phyloP scores from a whole-genome alignment of 2,329 filamentous ascomycete species.

The Calycina marina region DNA sequence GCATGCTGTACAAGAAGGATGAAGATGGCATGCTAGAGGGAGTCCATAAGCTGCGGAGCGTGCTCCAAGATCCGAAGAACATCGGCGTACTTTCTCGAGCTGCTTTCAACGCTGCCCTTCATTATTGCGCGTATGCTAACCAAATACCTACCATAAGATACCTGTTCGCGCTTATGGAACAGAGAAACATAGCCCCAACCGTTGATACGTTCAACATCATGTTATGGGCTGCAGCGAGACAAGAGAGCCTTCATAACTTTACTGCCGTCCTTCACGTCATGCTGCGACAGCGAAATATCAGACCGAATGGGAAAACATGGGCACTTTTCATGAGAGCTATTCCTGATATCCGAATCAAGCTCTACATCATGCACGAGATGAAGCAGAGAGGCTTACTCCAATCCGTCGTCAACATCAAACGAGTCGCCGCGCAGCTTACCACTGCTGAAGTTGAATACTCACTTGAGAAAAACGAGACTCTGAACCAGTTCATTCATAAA shows the following conservation, averaged over 20 bases:
- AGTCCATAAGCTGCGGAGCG: conserved; percentile 14
- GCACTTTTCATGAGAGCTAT: conserved; percentile 23
- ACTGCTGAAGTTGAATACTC: conserved; percentile 9
- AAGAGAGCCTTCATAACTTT: conserved; percentile 26
- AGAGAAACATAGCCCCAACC: conserved; percentile 20
- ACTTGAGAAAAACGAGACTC: conserved; percentile 19
- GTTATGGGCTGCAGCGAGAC: conserved; percentile 24
- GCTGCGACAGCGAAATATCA: conserved; percentile 26
- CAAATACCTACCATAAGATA: conserved; percentile 20
- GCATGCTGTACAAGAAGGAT: conserved; percentile 8
- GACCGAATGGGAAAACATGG: conserved; percentile 29
- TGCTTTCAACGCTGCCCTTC: conserved; percentile 27
- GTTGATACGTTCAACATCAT: conserved; percentile 31
- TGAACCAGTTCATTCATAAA: conserved; percentile 24
- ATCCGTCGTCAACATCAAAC: conserved; percentile 5
- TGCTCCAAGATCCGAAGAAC: conserved; percentile 23
- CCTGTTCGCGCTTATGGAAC: conserved; percentile 24
- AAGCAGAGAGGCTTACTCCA: conserved; percentile 13
- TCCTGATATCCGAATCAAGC: conserved; percentile 7
- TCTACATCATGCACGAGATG: conserved; percentile 12
- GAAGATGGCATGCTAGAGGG: conserved; percentile 11
- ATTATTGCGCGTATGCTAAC: conserved; percentile 24
- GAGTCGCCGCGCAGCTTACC: conserved; percentile 9
- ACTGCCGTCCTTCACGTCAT: conserved; percentile 25
- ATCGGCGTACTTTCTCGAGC: conserved; percentile 24